Evolutionary conservation across 2,329 filamentous ascomycete species (phyloP), one percentile per base, ranked within the genome.

Genomic region (Whalleya microplaca): DNA sequence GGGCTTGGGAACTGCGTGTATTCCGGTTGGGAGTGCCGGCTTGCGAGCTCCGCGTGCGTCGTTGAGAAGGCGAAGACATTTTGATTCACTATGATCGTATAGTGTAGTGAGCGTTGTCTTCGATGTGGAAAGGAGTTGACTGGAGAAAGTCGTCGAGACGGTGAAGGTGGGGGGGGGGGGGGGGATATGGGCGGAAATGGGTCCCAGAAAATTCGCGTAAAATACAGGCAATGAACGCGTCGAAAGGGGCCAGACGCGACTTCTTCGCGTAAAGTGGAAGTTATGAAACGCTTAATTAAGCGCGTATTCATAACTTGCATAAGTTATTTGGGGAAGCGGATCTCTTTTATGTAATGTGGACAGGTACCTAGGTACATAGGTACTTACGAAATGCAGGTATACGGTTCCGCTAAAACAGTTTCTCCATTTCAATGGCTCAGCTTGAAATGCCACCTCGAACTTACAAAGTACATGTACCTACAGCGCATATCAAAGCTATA

Each of bases 51-150:
- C 84, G 82, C 68, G 81, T 78, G 66, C 84, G 80, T 66, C 82
- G 78, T 66, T 78, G 77, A 58, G 80, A 73, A 41, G 85, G 85
- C 21, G 86, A 88, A 68, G 86, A 89, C 85, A 88, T 88, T 53
- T 58, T 75, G 67, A 55, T 37, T 52, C 16, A 51, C 41, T 62
- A 53, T 47, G 51, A 53, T 51, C 19, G 48, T 40, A 50, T 27
- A 18, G 19, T 19, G 51, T 46, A 32, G 37, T 48, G 21, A 37
- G 41, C 21, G 48, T 56, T 16, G 16, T 55, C 32, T 44, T 27
- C 19, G 23, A 41, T 58, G 32, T 47, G 21, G 40, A 52, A 47
- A 41, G 45, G 41, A 27, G 20, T 50, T 59, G 43, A 29, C 45
- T 48, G 54, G 45, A 47, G 21, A 53, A 55, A 48, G 51, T 48